These are phyloP conservation scores for Cordyceps cateniannulata DNA, from an alignment of 2,329 filamentous ascomycete species.

Conservation along the genomic window DNA sequence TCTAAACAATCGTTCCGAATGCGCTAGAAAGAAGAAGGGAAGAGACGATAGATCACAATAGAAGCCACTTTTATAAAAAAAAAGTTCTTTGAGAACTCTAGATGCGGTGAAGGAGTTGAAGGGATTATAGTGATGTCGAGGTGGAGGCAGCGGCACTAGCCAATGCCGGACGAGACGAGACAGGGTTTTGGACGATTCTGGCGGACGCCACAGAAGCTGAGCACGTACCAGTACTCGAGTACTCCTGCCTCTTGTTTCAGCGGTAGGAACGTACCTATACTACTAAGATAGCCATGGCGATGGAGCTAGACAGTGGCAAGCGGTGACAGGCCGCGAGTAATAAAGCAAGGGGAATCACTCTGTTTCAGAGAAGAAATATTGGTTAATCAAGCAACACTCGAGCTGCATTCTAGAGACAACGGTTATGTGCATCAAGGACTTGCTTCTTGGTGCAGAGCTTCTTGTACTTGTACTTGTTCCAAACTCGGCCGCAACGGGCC, in stretches of 20 bases:
- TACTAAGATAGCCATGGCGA: no score
- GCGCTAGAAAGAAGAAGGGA: background rate
- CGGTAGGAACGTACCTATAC: no score
- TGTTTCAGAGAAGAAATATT: no score
- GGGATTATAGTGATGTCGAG: background rate
- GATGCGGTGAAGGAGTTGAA: background rate
- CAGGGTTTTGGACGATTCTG: conserved; percentile 1
- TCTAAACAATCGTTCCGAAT: background rate
- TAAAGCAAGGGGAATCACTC: no score
- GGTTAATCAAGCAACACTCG: no score
- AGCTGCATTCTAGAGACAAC: no score
- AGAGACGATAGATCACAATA: background rate
- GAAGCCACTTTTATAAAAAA: background rate
- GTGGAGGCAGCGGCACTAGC: background rate
- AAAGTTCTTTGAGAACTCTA: background rate
- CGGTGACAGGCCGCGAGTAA: no score
- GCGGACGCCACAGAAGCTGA: background rate
- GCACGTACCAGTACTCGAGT: no score
- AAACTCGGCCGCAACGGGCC: conserved; percentile 7
- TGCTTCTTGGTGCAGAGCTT: background rate
- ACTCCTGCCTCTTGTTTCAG: no score
- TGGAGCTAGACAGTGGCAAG: no score
- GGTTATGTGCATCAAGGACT: background rate
- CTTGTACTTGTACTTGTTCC: background rate
- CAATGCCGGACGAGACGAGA: conserved; percentile 2